Evolutionary conservation across 805 yeast species (phyloP).

Genomic region (Schizosaccharomyces cryophilus): DNA sequence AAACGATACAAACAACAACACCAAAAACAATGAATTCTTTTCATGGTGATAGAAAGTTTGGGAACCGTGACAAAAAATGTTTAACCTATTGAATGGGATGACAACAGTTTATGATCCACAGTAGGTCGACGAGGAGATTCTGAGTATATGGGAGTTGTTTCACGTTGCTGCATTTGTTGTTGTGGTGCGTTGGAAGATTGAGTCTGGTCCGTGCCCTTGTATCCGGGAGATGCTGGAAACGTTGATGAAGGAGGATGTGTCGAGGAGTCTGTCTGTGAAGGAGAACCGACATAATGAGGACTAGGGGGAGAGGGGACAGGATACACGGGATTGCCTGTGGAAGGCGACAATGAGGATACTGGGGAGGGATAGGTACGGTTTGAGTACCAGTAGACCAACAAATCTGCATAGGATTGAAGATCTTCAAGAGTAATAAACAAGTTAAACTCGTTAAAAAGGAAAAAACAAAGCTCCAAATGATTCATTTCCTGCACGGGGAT

Average conservation of each 20-base stretch:
- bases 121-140: neutral
- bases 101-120: neutral
- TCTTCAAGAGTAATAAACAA: constrained; percentile 76
- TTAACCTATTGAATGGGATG: neutral
- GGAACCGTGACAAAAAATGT: neutral
- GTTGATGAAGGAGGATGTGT: no score
- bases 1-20: no score
- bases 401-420: constrained; percentile 69
- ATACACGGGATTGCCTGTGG: neutral
- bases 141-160: no score
- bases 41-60: neutral
- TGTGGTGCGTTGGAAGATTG: neutral
- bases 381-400: constrained; percentile 21
- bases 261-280: no score
- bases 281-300: no score
- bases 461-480: constrained; percentile 72
- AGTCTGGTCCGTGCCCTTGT: no score
- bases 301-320: neutral
- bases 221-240: no score
- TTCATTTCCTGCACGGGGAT: constrained; percentile 80
- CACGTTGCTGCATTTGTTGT: neutral
- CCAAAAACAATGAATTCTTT: no score
- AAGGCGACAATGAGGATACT: neutral
- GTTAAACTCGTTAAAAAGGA: constrained; percentile 62
- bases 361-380: neutral